Evolutionary conservation across 352 stramenopile genomes (phyloP).

Genomic region (Phytophthora hybrid): DNA sequence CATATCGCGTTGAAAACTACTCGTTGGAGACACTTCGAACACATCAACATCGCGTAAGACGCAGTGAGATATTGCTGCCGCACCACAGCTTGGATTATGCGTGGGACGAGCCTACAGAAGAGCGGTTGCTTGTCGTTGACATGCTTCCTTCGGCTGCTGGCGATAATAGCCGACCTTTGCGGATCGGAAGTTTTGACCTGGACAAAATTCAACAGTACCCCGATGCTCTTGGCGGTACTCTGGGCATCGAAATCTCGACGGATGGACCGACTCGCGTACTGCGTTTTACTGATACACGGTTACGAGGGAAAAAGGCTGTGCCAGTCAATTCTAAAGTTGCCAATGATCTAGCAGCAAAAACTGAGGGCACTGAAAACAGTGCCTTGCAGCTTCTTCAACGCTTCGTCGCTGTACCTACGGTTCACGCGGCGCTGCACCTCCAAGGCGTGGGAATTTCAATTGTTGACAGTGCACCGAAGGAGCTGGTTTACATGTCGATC

Average conservation of each 20-base stretch:
- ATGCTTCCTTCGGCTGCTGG: constrained; percentile 89
- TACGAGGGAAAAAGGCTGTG: constrained; percentile 55
- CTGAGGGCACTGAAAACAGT: constrained; percentile 31
- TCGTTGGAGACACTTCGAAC: constrained; percentile 89
- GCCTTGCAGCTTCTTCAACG: constrained; percentile 50
- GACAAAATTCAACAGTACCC: constrained; percentile 87
- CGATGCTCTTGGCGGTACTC: constrained; percentile 72
- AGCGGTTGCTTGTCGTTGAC: constrained; percentile 83
- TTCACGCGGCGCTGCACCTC: constrained; percentile 64
- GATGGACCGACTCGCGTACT: constrained; percentile 90
- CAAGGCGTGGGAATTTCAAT: constrained; percentile 84
- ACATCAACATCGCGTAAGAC: constrained; percentile 82
- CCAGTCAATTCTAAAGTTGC: constrained; percentile 34
- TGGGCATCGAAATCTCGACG: constrained; percentile 85
- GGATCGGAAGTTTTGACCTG: constrained; percentile 83
- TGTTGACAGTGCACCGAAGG: constrained; percentile 75
- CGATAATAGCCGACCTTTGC: constrained; percentile 86
- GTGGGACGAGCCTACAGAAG: constrained; percentile 89
- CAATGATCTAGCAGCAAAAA: constrained; percentile 40
- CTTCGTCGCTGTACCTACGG: constrained; percentile 59
- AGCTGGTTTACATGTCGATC: constrained; percentile 83
- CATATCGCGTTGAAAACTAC: constrained; percentile 91
- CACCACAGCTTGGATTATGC: constrained; percentile 90
- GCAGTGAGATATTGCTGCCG: constrained; percentile 86
- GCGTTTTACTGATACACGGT: constrained; percentile 83